phyloP scores from a whole-genome alignment of 257 asterid species.

The Lycium ferocissimum region DNA sequence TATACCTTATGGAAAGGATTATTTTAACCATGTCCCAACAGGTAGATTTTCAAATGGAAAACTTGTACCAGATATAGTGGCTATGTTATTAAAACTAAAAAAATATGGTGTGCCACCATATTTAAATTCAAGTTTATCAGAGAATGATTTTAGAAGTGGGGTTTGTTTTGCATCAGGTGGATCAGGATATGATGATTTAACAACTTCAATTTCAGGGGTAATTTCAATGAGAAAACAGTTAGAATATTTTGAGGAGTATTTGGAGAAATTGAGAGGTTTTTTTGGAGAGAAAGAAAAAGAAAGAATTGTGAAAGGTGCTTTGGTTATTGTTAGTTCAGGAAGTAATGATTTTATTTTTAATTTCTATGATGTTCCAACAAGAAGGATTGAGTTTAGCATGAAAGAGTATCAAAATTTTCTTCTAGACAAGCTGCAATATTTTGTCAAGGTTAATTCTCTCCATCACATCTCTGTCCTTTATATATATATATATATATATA shows the following conservation, averaged over 20 bases:
- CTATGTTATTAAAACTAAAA: background rate
- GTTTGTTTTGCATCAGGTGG: conserved; percentile 13
- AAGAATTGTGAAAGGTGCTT: conserved; percentile 24
- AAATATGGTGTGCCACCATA: conserved; percentile 10
- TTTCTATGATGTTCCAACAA: conserved; percentile 29
- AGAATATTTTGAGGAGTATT: no score
- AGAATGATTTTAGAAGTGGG: background rate
- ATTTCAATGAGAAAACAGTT: background rate
- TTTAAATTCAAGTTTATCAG: background rate
- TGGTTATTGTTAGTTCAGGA: conserved; percentile 30
- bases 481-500: no score
- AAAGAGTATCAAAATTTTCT: conserved; percentile 27
- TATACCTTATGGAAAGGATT: background rate
- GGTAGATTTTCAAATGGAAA: conserved; percentile 6
- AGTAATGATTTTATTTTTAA: conserved; percentile 27
- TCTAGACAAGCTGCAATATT: conserved; percentile 9
- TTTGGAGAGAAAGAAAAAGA: background rate
- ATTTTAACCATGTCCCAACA: background rate
- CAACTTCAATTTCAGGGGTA: background rate
- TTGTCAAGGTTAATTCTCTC: conserved; percentile 9
- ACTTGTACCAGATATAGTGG: conserved; percentile 7
- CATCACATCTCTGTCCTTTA: background rate
- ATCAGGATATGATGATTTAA: conserved; percentile 19
- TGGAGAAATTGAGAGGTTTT: background rate
- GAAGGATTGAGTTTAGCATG: conserved; percentile 18